phyloP scores from a whole-genome alignment of 192 early-diverging fungal species.

The Entomortierella chlamydospora region DNA sequence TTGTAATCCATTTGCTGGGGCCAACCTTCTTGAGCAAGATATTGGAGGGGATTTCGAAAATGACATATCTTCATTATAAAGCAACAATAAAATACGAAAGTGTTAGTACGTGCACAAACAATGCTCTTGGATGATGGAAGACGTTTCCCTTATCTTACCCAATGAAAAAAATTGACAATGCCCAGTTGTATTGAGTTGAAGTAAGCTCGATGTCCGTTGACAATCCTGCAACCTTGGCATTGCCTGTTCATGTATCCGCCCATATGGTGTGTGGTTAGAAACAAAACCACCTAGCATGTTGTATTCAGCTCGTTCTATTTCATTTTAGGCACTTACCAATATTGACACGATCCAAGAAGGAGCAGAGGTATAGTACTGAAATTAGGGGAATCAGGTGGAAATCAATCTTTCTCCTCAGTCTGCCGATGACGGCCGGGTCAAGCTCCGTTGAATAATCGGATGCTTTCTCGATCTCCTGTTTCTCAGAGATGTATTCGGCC shows the following conservation, averaged over 20 bases:
- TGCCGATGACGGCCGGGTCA: constrained; percentile 23
- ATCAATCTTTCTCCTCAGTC: constrained; percentile 72
- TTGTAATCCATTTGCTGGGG: constrained; percentile 68
- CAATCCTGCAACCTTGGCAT: constrained; percentile 69
- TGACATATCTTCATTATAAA: constrained; percentile 58
- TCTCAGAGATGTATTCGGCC: constrained; percentile 14
- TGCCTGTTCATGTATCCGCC: constrained; percentile 41
- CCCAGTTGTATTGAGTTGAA: constrained; percentile 65
- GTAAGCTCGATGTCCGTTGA: constrained; percentile 57
- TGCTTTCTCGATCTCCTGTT: constrained; percentile 6
- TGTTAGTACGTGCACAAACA: constrained; percentile 17
- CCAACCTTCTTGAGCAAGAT: constrained; percentile 69
- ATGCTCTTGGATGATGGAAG: too few species aligned
- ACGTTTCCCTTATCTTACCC: constrained; percentile 60
- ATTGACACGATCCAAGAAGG: constrained; percentile 73
- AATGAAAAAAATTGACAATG: constrained; percentile 77
- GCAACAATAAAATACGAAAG: neutral
- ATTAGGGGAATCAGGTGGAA: constrained; percentile 73
- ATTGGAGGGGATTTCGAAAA: constrained; percentile 83
- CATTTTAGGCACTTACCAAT: constrained; percentile 20
- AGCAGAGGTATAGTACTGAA: constrained; percentile 74
- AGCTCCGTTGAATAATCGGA: constrained; percentile 2
- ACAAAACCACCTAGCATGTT: neutral
- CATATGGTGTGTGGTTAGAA: neutral
- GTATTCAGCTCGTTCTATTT: neutral